Evolutionary conservation across 371 early-diverging fungal species (phyloP).

Genomic region (Mortierella polycephala): DNA sequence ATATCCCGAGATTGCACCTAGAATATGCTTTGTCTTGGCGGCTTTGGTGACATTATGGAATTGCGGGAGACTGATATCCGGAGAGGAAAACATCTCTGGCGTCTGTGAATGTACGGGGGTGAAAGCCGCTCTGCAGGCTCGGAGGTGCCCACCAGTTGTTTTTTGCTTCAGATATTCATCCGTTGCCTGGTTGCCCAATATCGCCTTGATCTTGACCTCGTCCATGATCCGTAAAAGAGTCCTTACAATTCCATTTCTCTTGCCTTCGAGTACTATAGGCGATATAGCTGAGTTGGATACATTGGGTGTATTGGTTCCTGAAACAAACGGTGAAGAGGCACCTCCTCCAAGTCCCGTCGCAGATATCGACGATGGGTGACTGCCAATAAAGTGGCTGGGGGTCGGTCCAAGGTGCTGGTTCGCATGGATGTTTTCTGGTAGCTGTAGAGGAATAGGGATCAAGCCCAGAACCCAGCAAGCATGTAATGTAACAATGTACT

Average conservation of each 20-base stretch:
- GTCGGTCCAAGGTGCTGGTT: neutral
- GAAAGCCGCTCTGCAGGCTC: slow-evolving; percentile 27
- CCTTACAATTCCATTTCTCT: slow-evolving; percentile 46
- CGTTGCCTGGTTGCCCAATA: slow-evolving; percentile 71
- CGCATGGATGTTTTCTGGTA: slow-evolving; percentile 63
- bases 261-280: slow-evolving; percentile 22
- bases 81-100: slow-evolving; percentile 13
- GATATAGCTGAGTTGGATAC: slow-evolving; percentile 1
- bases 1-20: slow-evolving; percentile 65
- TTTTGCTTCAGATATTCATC: slow-evolving; percentile 73
- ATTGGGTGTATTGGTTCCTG: slow-evolving; percentile 6
- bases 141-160: slow-evolving; percentile 19
- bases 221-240: slow-evolving; percentile 67
- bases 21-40: slow-evolving; percentile 61
- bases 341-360: slow-evolving; percentile 2
- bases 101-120: slow-evolving; percentile 24
- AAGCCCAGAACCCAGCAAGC: slow-evolving; percentile 85
- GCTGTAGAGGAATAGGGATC: slow-evolving; percentile 76
- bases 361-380: slow-evolving; percentile 56
- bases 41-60: slow-evolving; percentile 68
- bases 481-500: slow-evolving; percentile 77
- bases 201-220: slow-evolving; percentile 67
- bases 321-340: neutral
- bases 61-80: slow-evolving; percentile 53
- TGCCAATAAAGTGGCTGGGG: slow-evolving; percentile 56